Evolutionary conservation across 2,329 filamentous ascomycete genomes (phyloP).

Genomic region (Aspergillus sp.): DNA sequence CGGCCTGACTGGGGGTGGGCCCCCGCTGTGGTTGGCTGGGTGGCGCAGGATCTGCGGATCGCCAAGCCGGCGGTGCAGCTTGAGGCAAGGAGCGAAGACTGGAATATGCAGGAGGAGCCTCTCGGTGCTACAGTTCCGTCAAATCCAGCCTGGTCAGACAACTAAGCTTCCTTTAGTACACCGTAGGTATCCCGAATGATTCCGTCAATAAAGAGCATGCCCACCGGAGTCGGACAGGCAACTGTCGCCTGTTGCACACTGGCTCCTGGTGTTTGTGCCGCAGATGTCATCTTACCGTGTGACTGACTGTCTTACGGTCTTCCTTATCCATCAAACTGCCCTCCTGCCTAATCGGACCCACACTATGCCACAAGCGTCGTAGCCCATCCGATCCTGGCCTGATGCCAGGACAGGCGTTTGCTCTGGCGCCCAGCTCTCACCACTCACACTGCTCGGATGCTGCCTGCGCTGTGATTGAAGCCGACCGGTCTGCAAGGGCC

Average conservation of each 20-base stretch:
- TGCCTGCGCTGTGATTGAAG: neutral
- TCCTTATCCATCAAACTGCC: neutral
- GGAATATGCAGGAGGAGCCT: neutral
- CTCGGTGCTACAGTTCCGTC: neutral
- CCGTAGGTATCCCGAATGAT: neutral
- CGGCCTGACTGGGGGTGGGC: constrained; percentile 14
- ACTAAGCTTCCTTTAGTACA: neutral
- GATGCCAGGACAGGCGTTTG: no score
- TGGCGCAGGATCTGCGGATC: constrained; percentile 17
- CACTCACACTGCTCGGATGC: neutral
- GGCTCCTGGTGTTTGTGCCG: no score
- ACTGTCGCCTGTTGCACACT: neutral
- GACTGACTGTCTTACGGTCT: neutral
- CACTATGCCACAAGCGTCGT: constrained; percentile 2
- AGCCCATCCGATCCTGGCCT: constrained; percentile 8
- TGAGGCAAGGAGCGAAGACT: constrained; percentile 11
- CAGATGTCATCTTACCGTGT: neutral
- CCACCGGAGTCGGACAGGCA: neutral
- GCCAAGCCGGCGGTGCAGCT: constrained; percentile 21
- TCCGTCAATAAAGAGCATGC: neutral
- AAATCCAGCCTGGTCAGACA: neutral
- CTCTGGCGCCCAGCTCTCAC: constrained; percentile 6
- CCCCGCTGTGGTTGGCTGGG: neutral
- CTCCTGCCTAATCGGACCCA: constrained; percentile 6
- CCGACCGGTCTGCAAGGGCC: constrained; percentile 15